Evolutionary conservation across 2,329 filamentous ascomycete genomes (phyloP), one percentile per base, ranked within the genome.

Genomic region (Hypomyces perniciosus): DNA sequence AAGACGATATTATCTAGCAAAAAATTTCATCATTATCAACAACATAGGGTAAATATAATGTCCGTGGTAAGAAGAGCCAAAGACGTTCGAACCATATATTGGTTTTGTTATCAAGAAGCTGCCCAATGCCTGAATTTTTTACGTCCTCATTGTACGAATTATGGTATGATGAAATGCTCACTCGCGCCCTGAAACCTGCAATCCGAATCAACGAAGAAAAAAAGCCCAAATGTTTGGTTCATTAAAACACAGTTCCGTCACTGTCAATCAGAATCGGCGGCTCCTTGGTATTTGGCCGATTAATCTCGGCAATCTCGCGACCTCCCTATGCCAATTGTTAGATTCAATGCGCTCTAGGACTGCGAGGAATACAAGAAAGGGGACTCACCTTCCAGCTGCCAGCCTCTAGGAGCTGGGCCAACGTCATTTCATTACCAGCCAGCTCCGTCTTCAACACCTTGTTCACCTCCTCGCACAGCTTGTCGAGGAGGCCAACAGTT

Each of bases 221-320:
- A 45, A 12, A 44, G 20, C 20, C 20, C 20, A 44, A 37, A 39
- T 26, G 34, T 29, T 26, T 29, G 33, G 8, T 31, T 9, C 10
- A 41, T 67, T 83, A 96, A 67, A 99, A 97, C 58, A 99, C 89
- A 27, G 93, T 97, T 55, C 93, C 93, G 67, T 99, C 93, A 57
- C 90, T 96, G 59, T 95, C 80, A 61, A 97, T 96, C 72, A 96
- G 84, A 64, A 99, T 97, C 4, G 93, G 93, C 31, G 92, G 90
- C 67, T 95, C 90, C 72, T 93, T 96, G 47, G 93, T 97, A 63
- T 96, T 97, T 26, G 93, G 93, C 59, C 93, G 80, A 60, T 90
- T 92, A 57, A 96, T 90, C 72, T 96, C 92, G 56, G 93, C 93
- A 66, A 97, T 87, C 72, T 97, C 93, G 64, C 93, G 85, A 53